Percentiles rank a stretch among this genome's conserved stretches.
These are phyloP conservation scores for Tylopilus plumbeoviolaceoides DNA, from an alignment of 768 basidiomycete species.

Conservation along the genomic window DNA sequence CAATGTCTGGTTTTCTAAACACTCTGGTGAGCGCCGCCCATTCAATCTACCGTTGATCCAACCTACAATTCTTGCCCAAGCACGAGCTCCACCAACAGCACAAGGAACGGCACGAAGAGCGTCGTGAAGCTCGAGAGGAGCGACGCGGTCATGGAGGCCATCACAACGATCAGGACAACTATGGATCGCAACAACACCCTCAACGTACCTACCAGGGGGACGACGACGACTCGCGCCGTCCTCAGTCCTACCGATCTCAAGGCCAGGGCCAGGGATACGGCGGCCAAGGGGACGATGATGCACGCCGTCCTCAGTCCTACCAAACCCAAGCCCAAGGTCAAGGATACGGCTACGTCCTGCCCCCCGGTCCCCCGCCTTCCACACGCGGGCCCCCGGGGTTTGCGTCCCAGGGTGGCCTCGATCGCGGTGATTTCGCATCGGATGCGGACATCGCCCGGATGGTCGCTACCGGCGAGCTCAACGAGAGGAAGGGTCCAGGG, in stretches of 20 bases:
- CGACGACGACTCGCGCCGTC: neutral
- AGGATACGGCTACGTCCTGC: neutral
- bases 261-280: neutral
- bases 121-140: neutral
- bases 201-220: neutral
- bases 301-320: neutral
- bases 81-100: slow-evolving; percentile 5
- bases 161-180: neutral
- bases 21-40: neutral
- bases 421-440: slow-evolving; percentile 27
- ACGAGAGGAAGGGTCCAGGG: neutral
- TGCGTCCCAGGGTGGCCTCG: slow-evolving; percentile 13
- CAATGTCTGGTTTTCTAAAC: slow-evolving; percentile 13
- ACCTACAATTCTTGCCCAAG: neutral
- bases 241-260: neutral
- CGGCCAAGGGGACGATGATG: neutral
- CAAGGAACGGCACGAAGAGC: slow-evolving; percentile 8
- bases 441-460: slow-evolving; percentile 25
- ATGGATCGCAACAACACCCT: neutral
- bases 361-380: slow-evolving; percentile 5
- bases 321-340: neutral
- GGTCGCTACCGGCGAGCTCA: slow-evolving; percentile 16
- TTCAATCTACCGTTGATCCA: neutral
- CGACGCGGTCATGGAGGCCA: slow-evolving; percentile 5
- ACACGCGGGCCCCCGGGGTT: neutral